Base-by-base conservation (phyloP, 306 rosid species). In the Sophora flavescens region DNA sequence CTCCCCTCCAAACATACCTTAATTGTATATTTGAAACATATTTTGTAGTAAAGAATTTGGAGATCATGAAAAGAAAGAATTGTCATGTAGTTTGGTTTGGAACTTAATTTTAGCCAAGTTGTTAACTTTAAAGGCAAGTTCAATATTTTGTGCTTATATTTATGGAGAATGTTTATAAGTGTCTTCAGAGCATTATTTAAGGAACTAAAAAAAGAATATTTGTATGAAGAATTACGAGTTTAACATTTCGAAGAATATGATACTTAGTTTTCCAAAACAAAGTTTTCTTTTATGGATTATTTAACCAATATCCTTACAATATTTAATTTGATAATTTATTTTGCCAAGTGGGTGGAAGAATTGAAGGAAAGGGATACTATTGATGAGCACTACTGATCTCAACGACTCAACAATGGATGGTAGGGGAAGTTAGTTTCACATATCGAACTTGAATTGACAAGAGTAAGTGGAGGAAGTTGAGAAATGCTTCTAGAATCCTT, bases 401-500 rank as follows among this genome's bases (percentile, higher is more conserved):
- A 80, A 72, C 82, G 41, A 67, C 39, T 57, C 71, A 80, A 72
- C 84, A 47, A 67, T 79, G 84, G 84, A 63, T 53, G 88, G 86
- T 73, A 67, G 82, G 86, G 80, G 86, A 77, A 58, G 80, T 84
- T 82, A 76, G 85, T 84, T 69, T 82, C 67, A 73, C 28, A 61
- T 32, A 65, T 70, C 54, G 10, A 16, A 67, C 75, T 39, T 76
- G 84, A 86, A 70, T 86, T 83, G 90, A 84, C 85, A 75, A 75
- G 78, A 82, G 83, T 59, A 64, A 82, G 87, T 84, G 82, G 91
- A 84, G 81, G 60, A 41, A 77, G 85, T 68, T 80, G 81, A 47
- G 82, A 79, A 53, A 68, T 44, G 72, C 78, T 87, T 87, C 91
- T 84, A 84, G 91, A 87, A 84, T 4, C 26, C 82, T 70, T 79